Conservation (phyloP, 116 monocot genomes). For the Dioscorea cayenensis region DNA sequence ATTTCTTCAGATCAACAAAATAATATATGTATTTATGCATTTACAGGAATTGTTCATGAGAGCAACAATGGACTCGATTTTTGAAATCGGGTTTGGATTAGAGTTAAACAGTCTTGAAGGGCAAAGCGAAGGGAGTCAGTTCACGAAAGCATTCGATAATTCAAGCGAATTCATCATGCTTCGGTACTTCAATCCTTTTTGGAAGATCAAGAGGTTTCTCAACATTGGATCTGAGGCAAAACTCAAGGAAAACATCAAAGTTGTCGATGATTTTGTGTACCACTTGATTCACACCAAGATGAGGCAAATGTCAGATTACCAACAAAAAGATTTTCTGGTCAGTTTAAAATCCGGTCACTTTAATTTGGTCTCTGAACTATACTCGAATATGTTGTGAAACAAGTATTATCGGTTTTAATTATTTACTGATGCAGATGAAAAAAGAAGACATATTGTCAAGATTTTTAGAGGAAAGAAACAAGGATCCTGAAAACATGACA, state of each 20-base stretch:
- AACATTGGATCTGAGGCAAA: constrained; percentile 34
- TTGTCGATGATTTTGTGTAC: constrained; percentile 56
- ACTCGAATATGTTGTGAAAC: too few relatives aligned
- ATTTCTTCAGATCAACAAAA: too few relatives aligned
- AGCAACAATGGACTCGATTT: constrained; percentile 49
- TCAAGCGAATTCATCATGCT: constrained; percentile 10
- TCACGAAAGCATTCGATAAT: constrained; percentile 39
- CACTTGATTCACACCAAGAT: constrained; percentile 29
- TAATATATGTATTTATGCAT: too few relatives aligned
- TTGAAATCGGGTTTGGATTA: constrained; percentile 41
- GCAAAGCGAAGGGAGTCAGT: constrained; percentile 7
- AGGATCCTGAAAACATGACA: constrained; percentile 13
- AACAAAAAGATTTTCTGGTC: too few relatives aligned
- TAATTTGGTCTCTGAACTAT: too few relatives aligned
- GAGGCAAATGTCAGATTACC: neutral
- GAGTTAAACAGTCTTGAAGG: constrained; percentile 27
- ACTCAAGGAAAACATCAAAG: constrained; percentile 28
- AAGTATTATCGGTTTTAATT: too few relatives aligned
- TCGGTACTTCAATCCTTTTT: constrained; percentile 25
- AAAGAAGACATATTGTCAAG: constrained; percentile 30
- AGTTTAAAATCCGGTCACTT: too few relatives aligned
- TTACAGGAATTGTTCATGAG: constrained; percentile 34
- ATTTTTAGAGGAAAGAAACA: constrained; percentile 10
- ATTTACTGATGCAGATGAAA: constrained; percentile 7
- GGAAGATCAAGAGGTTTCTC: constrained; percentile 31